Evolutionary conservation across 257 asterid species (phyloP).

Genomic region (Schizonepeta tenuifolia): DNA sequence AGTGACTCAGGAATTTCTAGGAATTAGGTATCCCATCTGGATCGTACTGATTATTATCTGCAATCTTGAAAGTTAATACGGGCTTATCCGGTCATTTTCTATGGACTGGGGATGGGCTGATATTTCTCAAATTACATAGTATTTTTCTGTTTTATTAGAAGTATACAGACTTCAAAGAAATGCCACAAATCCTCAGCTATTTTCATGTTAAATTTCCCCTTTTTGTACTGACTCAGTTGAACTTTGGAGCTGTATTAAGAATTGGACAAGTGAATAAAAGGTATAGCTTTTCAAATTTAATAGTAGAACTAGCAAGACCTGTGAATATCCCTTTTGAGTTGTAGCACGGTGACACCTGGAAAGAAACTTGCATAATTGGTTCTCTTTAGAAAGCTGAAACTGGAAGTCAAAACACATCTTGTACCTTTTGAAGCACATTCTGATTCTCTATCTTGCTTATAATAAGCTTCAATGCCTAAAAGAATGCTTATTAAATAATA

Average conservation of each 20-base stretch:
- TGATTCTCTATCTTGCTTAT: neutral
- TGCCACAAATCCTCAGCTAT: no score
- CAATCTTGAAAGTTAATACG: neutral
- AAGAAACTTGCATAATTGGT: neutral
- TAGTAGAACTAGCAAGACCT: neutral
- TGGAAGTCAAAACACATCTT: no score
- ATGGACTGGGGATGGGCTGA: neutral
- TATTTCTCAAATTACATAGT: neutral
- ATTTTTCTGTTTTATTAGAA: neutral
- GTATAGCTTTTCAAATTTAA: neutral
- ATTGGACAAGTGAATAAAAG: neutral
- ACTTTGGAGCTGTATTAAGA: neutral
- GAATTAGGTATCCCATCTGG: neutral
- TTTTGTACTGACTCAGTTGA: neutral
- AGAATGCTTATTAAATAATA: no score
- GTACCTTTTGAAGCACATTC: no score
- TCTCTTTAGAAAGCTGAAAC: neutral
- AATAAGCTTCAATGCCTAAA: neutral
- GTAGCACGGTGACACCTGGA: neutral
- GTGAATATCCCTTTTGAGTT: neutral
- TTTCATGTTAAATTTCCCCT: no score
- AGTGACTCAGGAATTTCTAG: neutral
- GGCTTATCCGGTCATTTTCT: neutral
- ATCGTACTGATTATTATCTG: neutral
- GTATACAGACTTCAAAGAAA: neutral